phyloP scores from a whole-genome alignment of 495 filamentous ascomycete species.

The Aspergillus affinis region DNA sequence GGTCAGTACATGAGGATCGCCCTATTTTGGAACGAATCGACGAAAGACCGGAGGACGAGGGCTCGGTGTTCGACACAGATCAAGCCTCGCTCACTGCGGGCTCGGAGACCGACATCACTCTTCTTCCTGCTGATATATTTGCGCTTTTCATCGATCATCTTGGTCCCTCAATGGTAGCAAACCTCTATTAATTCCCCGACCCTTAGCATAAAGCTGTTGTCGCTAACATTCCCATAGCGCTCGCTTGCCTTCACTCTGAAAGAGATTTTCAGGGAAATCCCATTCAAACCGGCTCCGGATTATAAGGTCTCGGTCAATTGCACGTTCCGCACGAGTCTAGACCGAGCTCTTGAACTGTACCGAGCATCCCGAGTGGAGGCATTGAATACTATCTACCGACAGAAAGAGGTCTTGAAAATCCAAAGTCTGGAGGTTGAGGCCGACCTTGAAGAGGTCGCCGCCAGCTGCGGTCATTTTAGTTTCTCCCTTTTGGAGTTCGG shows the following conservation, averaged over 20 bases:
- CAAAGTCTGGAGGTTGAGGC: constrained; percentile 74
- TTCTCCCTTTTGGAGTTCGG: constrained; percentile 87
- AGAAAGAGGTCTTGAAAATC: constrained; percentile 64
- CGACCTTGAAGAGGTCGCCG: constrained; percentile 93
- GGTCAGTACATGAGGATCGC: constrained; percentile 40
- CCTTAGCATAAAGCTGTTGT: neutral
- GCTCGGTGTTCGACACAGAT: constrained; percentile 39
- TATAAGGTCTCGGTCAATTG: constrained; percentile 71
- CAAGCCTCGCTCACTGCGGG: constrained; percentile 17
- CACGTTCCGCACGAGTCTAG: constrained; percentile 73
- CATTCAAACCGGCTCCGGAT: constrained; percentile 65
- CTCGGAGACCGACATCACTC: constrained; percentile 18
- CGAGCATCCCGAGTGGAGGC: constrained; percentile 70
- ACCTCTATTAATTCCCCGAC: neutral
- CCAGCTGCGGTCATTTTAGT: constrained; percentile 92
- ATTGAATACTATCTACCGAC: constrained; percentile 73
- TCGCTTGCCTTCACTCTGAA: constrained; percentile 87
- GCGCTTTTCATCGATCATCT: constrained; percentile 81
- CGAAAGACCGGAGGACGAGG: constrained; percentile 63
- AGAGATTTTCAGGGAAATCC: constrained; percentile 83
- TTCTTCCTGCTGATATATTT: constrained; percentile 76
- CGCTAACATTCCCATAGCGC: constrained; percentile 51
- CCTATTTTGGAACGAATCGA: constrained; percentile 60
- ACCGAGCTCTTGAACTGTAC: constrained; percentile 77
- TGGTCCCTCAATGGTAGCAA: constrained; percentile 80